These are phyloP conservation scores for Solanum chilense DNA, from an alignment of 257 asterid genomes.

Conservation along the genomic window DNA sequence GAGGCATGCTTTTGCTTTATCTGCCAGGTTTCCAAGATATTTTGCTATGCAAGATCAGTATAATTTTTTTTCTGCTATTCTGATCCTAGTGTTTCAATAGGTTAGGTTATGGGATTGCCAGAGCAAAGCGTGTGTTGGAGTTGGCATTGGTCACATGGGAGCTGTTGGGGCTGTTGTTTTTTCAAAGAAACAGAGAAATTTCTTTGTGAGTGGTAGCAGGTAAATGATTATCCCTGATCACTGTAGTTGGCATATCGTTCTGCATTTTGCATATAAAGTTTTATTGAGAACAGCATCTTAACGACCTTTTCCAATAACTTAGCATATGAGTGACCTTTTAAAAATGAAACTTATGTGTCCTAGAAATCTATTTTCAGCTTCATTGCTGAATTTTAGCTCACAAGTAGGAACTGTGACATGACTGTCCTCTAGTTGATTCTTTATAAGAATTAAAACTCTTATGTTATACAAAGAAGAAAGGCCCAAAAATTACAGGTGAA, in stretches of 20 bases:
- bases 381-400: not conserved
- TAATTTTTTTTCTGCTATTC: not conserved
- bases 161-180: slow-evolving; percentile 88
- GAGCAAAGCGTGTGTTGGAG: slow-evolving; percentile 58
- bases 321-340: not conserved
- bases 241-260: not conserved
- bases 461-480: not conserved
- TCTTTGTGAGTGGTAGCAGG: slow-evolving; percentile 96
- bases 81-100: slow-evolving; percentile 30
- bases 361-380: not conserved
- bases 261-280: not conserved
- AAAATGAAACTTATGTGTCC: not conserved
- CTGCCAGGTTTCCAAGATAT: not conserved
- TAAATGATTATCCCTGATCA: slow-evolving; percentile 12
- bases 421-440: not conserved
- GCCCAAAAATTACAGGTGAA: not conserved
- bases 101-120: slow-evolving; percentile 90
- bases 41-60: not conserved
- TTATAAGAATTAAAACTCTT: not conserved
- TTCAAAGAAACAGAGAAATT: slow-evolving; percentile 59
- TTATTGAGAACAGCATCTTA: not conserved
- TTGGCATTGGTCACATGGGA: slow-evolving; percentile 83
- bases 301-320: not conserved
- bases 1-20: not conserved
- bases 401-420: not conserved